Base-by-base conservation (phyloP, 768 basidiomycete species). In the Porpolomopsis calyptriformis region DNA sequence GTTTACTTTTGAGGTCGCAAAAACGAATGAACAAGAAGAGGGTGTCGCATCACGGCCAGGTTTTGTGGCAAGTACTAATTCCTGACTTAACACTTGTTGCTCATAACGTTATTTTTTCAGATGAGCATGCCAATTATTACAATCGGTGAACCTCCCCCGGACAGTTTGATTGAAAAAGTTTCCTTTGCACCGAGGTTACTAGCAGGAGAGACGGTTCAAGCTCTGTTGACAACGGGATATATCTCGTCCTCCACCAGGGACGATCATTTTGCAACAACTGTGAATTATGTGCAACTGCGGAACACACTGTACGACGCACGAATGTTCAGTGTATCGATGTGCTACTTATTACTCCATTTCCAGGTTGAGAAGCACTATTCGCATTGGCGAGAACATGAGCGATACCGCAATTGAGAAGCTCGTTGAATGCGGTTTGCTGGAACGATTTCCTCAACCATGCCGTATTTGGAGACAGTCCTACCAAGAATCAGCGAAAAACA, bases 21-120 rank as follows among this genome's bases (percentile, higher is more conserved):
- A 78, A 55, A 76, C 70, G 5, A 67, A 66, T 14, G 74, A 77
- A 39, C 72, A 77, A 49, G 74, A 75, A 46, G 78, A 78, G 52
- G 62, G 64, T 3, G 73, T 75, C 1, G 54, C 57, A 1, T 55
- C 60, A 5, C 62, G 64, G 14, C 59, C 62, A 4, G 76, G 77
- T 0, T 77, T 77, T 53, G 61, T 56, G 51, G 77, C 77, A 53
- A 11, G 59, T 40, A 11, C 25, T 1, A 40, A 1, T 43, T 35
- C 29, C 14, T 19, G n/a, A n/a, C 35, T 14, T 39, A 4, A 10
- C 4, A 29, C 38, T 1, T 9, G 56, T 56, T 47, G 52, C 12
- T 26, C n/a, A 10, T 8, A 38, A 38, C 4, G 24, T 26, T 3
- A 38, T 24, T 5, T 23, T 18, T 24, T 54, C 55, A 20, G 52